These are phyloP conservation scores for Beauveria rudraprayagi DNA, from an alignment of 2,329 filamentous ascomycete species.

Conservation along the genomic window DNA sequence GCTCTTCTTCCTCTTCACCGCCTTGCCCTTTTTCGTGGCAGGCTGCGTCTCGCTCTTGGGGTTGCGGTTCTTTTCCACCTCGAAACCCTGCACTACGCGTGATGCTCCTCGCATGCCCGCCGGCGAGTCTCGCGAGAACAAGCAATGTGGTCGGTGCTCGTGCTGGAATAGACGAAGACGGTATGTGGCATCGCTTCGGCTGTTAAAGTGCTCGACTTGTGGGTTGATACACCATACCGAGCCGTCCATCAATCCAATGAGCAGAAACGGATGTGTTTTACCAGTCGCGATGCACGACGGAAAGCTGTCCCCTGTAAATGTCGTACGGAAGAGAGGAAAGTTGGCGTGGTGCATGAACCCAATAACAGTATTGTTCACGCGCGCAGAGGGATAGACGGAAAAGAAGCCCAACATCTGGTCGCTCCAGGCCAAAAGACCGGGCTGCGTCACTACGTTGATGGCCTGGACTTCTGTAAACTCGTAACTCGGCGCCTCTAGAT, in stretches of 20 bases:
- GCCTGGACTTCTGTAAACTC: constrained; percentile 47
- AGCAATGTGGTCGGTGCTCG: constrained; percentile 36
- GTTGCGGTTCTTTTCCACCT: constrained; percentile 41
- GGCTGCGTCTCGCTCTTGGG: constrained; percentile 32
- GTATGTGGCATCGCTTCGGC: constrained; percentile 25
- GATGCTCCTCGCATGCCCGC: constrained; percentile 35
- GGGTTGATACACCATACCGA: constrained; percentile 41
- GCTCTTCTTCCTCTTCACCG: constrained; percentile 26
- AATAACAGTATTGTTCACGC: constrained; percentile 43
- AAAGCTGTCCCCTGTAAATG: constrained; percentile 42
- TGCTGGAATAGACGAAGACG: constrained; percentile 42
- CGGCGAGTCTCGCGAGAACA: constrained; percentile 22
- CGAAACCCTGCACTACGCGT: constrained; percentile 45
- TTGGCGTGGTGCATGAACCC: constrained; percentile 45
- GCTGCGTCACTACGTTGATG: constrained; percentile 43
- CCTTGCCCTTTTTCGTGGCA: constrained; percentile 27
- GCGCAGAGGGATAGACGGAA: constrained; percentile 43
- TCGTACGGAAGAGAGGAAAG: constrained; percentile 44
- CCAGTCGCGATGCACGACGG: constrained; percentile 44
- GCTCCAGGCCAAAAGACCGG: constrained; percentile 45
- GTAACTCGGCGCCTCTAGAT: constrained; percentile 43
- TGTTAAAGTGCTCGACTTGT: constrained; percentile 29
- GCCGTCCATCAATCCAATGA: constrained; percentile 47
- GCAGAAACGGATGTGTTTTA: constrained; percentile 42
- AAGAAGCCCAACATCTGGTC: constrained; percentile 49